phyloP scores from a whole-genome alignment of 352 stramenopile genomes.

The Globisporangium camurandrum region DNA sequence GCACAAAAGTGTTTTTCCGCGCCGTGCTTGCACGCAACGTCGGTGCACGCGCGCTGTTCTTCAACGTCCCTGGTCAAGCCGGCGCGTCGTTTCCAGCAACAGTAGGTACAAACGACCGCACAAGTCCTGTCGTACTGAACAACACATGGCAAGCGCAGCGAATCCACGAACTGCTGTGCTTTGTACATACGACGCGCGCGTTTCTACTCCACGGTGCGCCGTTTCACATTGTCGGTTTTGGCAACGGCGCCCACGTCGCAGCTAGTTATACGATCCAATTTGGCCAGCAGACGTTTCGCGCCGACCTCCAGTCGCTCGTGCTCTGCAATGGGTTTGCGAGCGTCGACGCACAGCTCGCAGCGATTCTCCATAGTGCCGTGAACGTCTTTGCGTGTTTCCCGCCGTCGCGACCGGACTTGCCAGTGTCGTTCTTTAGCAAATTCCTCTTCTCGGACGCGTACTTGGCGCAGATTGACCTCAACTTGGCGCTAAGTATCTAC shows the following conservation, averaged over 20 bases:
- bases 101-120: constrained; percentile 18
- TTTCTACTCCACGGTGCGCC: constrained; percentile 63
- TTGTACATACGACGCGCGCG: constrained; percentile 57
- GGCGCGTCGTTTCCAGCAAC: constrained; percentile 45
- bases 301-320: constrained; percentile 60
- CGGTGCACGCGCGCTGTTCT: constrained; percentile 80
- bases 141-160: constrained; percentile 81
- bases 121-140: constrained; percentile 65
- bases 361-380: constrained; percentile 69
- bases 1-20: constrained; percentile 84
- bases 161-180: constrained; percentile 81
- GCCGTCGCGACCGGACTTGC: constrained; percentile 70
- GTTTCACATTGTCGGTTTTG: constrained; percentile 87
- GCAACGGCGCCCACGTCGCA: constrained; percentile 84
- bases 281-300: constrained; percentile 26
- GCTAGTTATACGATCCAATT: constrained; percentile 54
- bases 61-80: constrained; percentile 90
- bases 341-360: constrained; percentile 69
- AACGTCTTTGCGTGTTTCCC: constrained; percentile 84
- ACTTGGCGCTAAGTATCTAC: constrained; percentile 90
- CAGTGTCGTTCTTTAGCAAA: constrained; percentile 83
- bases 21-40: constrained; percentile 68
- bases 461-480: constrained; percentile 72
- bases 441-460: constrained; percentile 92
- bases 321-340: constrained; percentile 82